These are phyloP conservation scores for Eutreptiella sp. DNA, from an alignment of 208 protist genomes.

Conservation along the genomic window DNA sequence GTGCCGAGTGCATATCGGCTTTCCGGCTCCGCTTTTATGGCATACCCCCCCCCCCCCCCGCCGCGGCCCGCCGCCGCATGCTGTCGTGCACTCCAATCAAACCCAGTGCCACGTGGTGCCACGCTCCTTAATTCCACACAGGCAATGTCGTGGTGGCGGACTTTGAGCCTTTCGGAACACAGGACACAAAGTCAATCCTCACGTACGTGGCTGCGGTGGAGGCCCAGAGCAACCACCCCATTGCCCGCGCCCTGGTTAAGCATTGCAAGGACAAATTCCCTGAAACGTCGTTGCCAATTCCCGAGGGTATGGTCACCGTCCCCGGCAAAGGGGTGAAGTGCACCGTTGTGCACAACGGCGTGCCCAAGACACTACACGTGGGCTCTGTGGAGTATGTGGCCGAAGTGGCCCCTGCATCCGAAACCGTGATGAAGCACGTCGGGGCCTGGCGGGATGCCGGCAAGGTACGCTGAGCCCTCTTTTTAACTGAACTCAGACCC, in stretches of 20 bases:
- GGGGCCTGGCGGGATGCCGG: too few species aligned
- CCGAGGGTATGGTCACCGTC: background rate
- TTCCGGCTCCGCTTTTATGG: too few species aligned
- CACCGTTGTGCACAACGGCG: background rate
- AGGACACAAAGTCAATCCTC: background rate
- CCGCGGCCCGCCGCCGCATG: too few species aligned
- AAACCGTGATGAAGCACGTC: too few species aligned
- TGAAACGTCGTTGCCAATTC: background rate
- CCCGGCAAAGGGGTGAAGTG: constrained; percentile 32
- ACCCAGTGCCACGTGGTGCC: constrained; percentile 10
- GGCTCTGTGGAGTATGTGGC: too few species aligned
- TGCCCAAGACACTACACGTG: constrained; percentile 34
- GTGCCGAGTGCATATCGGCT: too few species aligned
- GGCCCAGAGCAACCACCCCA: constrained; percentile 67
- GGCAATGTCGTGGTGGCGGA: constrained; percentile 19
- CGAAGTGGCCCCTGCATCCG: too few species aligned
- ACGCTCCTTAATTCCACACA: background rate
- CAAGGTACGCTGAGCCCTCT: too few species aligned
- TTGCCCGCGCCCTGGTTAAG: constrained; percentile 66
- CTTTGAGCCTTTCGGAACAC: background rate
- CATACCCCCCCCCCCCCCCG: too few species aligned
- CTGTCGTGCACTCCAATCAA: constrained; percentile 49
- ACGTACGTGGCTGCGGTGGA: constrained; percentile 47
- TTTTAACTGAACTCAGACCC: too few species aligned
- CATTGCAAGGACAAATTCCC: constrained; percentile 21